Base-by-base conservation (phyloP, 2,329 filamentous ascomycete genomes). In the Tolypocladium inflatum region DNA sequence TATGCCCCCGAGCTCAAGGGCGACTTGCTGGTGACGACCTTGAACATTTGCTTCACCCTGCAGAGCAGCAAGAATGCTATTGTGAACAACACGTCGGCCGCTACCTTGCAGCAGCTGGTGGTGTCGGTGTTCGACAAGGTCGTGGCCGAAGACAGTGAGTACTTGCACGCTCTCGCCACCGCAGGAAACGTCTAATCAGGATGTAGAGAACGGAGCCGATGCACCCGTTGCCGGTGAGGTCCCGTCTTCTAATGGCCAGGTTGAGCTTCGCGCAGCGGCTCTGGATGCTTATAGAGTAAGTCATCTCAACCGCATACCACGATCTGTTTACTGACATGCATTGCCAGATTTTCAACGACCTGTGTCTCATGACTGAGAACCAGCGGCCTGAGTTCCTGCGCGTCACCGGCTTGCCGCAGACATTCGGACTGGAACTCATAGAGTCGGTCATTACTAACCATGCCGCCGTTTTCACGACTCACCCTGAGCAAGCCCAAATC, bases 91-190 rank as follows among this genome's bases (percentile, higher is more conserved):
- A 97, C 95, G 1, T 94, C 94, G 11, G 91, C 93, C 33, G 94
- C 94, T n/a, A 97, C 94, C 2, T 77, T 99, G 57, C 93, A 97
- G 73, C 94, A 97, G 71, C 82, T 99, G 17, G 87, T 97, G 9
- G 90, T 94, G 38, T 88, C 90, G 0, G 89, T 96, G 0, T 97
- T 97, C 72, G 94, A 97, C 70, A 94, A 95, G 70, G 91, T 97
- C 2, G 83, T 86, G 0, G 76, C 78, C 7, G 91, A 97, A 76
- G 91, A 97, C 70, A 86, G 86, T 88, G 73, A 70, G 83, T 79
- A 15, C 7, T 37, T 8, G 1, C 19, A 35, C 30, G 30, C 48
- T 9, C 10, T n/a, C 48, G 10, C 10, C 17, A 15, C 23, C 10
- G 10, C 30, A n/a, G 48, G 8, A 35, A 35, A 52, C 6, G 19